phyloP scores from a whole-genome alignment of 2,329 filamentous ascomycete species.

The Talaromyces sp. region DNA sequence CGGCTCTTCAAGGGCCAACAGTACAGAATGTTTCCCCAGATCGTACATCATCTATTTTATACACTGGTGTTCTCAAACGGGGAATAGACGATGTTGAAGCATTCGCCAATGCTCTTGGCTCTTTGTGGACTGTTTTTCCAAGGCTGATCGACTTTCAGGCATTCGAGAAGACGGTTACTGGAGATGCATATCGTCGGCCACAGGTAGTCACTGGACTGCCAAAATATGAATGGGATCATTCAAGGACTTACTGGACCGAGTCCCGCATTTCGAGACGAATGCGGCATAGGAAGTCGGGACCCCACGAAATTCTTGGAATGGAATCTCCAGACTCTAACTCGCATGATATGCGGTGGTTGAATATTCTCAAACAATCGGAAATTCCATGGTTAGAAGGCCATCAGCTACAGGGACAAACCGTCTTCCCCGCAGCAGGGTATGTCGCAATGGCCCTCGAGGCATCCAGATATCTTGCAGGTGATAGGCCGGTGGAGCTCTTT shows the following conservation, averaged over 20 bases:
- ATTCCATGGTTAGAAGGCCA: too few species aligned
- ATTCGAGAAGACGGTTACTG: too few species aligned
- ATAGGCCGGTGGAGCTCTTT: neutral
- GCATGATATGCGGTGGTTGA: too few species aligned
- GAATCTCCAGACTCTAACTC: too few species aligned
- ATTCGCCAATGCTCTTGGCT: conserved; percentile 16
- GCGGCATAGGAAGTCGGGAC: neutral
- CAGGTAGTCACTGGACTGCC: conserved; percentile 8
- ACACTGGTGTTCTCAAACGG: conserved; percentile 17
- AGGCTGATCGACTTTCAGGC: neutral
- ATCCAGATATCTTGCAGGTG: neutral
- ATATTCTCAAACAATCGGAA: too few species aligned
- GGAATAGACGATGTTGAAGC: conserved; percentile 14
- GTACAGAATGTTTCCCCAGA: conserved; percentile 13
- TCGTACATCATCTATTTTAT: conserved; percentile 7
- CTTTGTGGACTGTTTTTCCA: conserved; percentile 16
- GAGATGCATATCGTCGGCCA: too few species aligned
- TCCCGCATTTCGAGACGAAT: neutral
- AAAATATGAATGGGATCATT: conserved; percentile 13
- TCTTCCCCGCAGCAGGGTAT: too few species aligned
- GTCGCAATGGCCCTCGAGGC: too few species aligned
- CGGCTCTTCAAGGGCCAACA: conserved; percentile 25
- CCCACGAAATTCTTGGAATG: conserved; percentile 13
- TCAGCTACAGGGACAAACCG: too few species aligned
- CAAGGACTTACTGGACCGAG: conserved; percentile 9